A percentile compares a stretch with the other conserved stretches of the same genome.
phyloP scores from a whole-genome alignment of 2,329 filamentous ascomycete species.

The Neoarthrinium moseri region DNA sequence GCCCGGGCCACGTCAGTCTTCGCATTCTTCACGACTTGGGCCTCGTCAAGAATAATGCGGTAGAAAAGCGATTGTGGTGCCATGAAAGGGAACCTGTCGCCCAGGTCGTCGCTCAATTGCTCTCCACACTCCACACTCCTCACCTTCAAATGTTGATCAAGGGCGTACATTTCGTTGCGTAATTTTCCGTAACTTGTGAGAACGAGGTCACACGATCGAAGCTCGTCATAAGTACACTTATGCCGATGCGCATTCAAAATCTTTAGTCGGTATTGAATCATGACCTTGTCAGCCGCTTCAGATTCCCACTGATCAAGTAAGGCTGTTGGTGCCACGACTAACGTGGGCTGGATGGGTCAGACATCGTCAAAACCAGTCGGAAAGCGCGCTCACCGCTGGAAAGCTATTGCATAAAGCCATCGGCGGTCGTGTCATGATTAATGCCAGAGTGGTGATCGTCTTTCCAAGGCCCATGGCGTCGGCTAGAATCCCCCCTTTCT shows the following conservation, averaged over 20 bases:
- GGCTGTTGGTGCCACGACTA: constrained; percentile 21
- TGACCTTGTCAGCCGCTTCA: constrained; percentile 62
- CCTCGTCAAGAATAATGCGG: constrained; percentile 74
- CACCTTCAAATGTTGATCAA: constrained; percentile 51
- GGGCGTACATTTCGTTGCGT: constrained; percentile 63
- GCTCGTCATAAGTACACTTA: constrained; percentile 54
- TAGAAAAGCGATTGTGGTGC: constrained; percentile 62
- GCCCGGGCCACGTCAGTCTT: constrained; percentile 61
- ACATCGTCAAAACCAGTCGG: too few relatives aligned
- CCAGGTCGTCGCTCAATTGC: constrained; percentile 35
- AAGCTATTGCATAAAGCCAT: background rate
- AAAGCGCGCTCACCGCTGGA: background rate
- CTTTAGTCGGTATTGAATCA: constrained; percentile 54
- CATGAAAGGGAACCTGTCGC: constrained; percentile 54
- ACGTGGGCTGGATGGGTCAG: constrained; percentile 7
- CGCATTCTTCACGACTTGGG: constrained; percentile 78
- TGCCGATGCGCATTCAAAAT: constrained; percentile 68
- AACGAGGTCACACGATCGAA: constrained; percentile 67
- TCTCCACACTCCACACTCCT: constrained; percentile 38
- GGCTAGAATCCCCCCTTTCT: constrained; percentile 61
- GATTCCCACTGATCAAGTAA: constrained; percentile 26
- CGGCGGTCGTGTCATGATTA: constrained; percentile 59
- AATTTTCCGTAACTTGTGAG: constrained; percentile 76
- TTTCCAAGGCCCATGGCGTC: constrained; percentile 86
- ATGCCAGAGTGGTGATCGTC: constrained; percentile 77